Base-by-base conservation (phyloP, 1,139 yeast species). In the Geotrichum australiense region DNA sequence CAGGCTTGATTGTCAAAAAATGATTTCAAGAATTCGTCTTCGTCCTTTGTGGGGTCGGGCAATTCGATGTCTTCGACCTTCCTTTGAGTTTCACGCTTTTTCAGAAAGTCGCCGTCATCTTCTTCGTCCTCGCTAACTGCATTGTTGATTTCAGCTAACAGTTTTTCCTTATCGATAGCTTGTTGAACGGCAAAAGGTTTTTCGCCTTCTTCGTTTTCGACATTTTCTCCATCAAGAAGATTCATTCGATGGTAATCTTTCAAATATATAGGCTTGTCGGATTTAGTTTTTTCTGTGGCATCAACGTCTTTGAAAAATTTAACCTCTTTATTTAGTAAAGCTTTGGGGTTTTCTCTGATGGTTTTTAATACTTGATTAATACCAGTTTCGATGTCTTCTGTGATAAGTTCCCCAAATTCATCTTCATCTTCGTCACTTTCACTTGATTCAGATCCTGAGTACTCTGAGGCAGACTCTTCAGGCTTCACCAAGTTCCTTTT, bases 231-330 rank as follows among this genome's bases (percentile, higher is more conserved):
- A 11, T 78, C 69, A 26, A 93, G 66, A 29, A 89, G 65, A 52
- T 78, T 81, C 76, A 78, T 75, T 59, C 98, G 72, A 58, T 91
- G 97, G 58, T 89, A 91, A 59, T 93, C 99, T 55, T 87, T 86
- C 60, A 93, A 73, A 57, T 80, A 86, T 50, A 91, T 69, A 4
- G 97, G 96, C 60, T 86, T 86, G 44, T 71, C 70, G 8, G 47
- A 41, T 37, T 49, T 43, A 2, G 46, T 47, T 46, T 14, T 38
- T 7, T 46, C 47, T 2, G 50, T 63, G 10, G 65, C 68, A 3
- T 65, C 66, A 25, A 70, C 78, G 2, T 78, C 70, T 21, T 80
- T 83, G 59, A 84, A 91, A 57, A 89, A 91, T 55, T 71, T 75
- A 5, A 73, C 76, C 15, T 71, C 66, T 15, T 80, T 78, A 58